These are phyloP conservation scores for Penicillium macrosclerotiorum DNA, from an alignment of 495 filamentous ascomycete genomes.

Conservation along the genomic window DNA sequence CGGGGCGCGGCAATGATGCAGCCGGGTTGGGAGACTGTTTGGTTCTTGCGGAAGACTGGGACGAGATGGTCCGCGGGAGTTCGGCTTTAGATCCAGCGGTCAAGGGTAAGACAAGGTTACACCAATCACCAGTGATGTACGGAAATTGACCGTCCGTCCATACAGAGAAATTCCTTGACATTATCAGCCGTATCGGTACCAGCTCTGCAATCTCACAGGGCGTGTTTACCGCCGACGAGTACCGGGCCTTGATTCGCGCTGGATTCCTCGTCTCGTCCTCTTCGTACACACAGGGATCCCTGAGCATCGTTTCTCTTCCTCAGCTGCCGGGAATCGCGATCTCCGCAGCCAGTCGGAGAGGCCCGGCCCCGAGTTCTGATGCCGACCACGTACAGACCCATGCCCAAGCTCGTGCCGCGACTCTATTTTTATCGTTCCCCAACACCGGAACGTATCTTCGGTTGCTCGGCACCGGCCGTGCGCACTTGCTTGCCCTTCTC, in stretches of 20 bases:
- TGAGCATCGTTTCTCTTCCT: conserved; percentile 54
- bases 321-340: conserved; percentile 44
- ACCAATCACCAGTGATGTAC: too few species aligned
- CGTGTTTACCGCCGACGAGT: conserved; percentile 50
- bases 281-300: conserved; percentile 42
- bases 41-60: conserved; percentile 62
- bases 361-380: conserved; percentile 4
- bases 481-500: conserved; percentile 64
- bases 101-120: conserved; percentile 52
- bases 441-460: conserved; percentile 71
- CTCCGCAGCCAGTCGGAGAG: conserved; percentile 54
- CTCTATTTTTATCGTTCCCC: conserved; percentile 66
- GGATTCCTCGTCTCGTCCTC: conserved; percentile 68
- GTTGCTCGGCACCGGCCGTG: conserved; percentile 63
- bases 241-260: conserved; percentile 59
- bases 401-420: conserved; percentile 33
- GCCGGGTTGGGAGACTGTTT: conserved; percentile 67
- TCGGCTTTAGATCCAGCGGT: conserved; percentile 43
- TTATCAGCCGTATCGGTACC: conserved; percentile 55
- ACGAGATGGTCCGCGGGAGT: conserved; percentile 49
- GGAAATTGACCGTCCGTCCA: too few species aligned
- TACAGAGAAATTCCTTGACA: conserved; percentile 52
- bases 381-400: conserved; percentile 20
- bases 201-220: conserved; percentile 47
- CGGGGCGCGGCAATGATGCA: conserved; percentile 59